Evolutionary conservation across 2,329 filamentous ascomycete species (phyloP), one percentile per base, ranked within the genome.

Genomic region (Colletotrichum gloeosporioides): DNA sequence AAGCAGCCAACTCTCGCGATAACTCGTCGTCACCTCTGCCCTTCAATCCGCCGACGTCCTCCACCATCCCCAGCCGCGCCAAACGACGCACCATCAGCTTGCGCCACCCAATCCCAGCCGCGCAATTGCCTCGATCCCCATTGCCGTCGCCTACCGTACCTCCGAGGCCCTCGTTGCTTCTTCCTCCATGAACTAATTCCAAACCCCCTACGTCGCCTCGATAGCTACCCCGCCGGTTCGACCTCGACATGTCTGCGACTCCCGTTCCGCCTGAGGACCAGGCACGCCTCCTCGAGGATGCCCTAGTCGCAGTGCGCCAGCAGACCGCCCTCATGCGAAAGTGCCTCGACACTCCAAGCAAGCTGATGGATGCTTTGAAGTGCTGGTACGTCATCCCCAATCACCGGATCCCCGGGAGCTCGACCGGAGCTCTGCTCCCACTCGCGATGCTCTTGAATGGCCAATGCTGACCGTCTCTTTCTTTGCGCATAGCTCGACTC

Each of bases 341-440:
- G 89, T 99, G 96, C 82, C 91, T 99, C 77, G 98, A 99, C 85
- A 98, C 95, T 12, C 96, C 97, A 8, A 96, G 97, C 79, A 99
- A 99, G 91, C 93, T 99, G 79, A 99, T 99, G 97, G 97, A 99
- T 89, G 97, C 97, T 82, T 92, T 99, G 82, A 99, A 99, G 89
- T 99, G 96, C 95, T 98, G 96, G 97, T 99, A 91, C 82, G 94
- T 89, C 61, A 76, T 72, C 16, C 44, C 36, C 70, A 59, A 29
- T 70, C 39, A 29, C 75, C 69, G 71, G 77, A 76, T 79, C 74
- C 65, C 55, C 71, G 61, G 71, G 49, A 59, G 59, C 74, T 71
- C 49, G 3, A 78, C 69, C 78, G 79, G 77, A 78, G 79, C 71
- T 55, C 65, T 59, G 27, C 57, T 29, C 4, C 15, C 49, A 12